Evolutionary conservation across 1,284 basidiomycete genomes (phyloP), one percentile per base, ranked within the genome.

Genomic region (Takashimella koratensis): DNA sequence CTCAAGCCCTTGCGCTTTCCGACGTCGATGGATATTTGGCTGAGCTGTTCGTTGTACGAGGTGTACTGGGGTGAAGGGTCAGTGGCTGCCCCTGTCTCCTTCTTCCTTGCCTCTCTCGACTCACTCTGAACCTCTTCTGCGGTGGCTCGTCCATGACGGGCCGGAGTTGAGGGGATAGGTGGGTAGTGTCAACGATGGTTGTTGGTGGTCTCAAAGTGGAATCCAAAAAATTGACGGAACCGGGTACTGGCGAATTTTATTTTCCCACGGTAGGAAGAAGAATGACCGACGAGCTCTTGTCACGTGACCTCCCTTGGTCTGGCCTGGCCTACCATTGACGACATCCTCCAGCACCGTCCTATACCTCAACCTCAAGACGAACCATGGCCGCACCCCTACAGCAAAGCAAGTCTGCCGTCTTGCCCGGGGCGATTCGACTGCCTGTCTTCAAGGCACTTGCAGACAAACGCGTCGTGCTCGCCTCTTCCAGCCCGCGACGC

Each of bases 401-500:
- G 13, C 21, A 26, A 56, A 56, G 45, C 24, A 59, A 63, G 2
- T 64, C 65, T 19, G 73, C 76, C 27, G 81, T 97, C 46, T 84
- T 92, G 40, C 76, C 83, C 1, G 81, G 84, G 68, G 90, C 88
- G 6, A 82, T 91, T 43, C 78, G 79, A 51, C 81, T 84, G 20
- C 89, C 84, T 5, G 82, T 82, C n/a, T 79, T 89, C 48, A 78
- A 84, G 59, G 87, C 84, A 67, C 81, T 95, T 0, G 75, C 78
- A 45, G 84, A 83, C 26, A 90, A 75, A 53, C 81, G 87, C 4
- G 81, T 95, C 52, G 79, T 95, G 2, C 81, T 97, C 2, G 92
- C 93, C 0, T 94, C 90, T 2, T 84, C 84, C 45, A 92, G 88
- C 62, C 88, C 91, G 1, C 80, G 93, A 54, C 80, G 95, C 60